Percentiles rank a stretch among this genome's conserved stretches.
Conservation (phyloP, 2,329 filamentous ascomycete species). For the Clonostachys rhizophaga region DNA sequence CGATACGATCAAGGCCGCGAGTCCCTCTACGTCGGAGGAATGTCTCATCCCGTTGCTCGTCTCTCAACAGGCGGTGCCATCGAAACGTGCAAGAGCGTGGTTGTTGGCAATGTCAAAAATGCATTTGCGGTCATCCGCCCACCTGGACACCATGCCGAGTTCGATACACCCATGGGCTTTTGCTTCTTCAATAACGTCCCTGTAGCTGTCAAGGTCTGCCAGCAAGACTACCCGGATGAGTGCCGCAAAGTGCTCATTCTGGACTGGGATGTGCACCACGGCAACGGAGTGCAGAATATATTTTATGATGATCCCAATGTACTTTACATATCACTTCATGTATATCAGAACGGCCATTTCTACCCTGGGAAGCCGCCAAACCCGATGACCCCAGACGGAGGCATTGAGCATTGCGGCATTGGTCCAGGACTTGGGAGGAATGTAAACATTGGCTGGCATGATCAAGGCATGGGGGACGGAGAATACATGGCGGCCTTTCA, state of each 20-base stretch:
- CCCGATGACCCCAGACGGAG: slow-evolving; percentile 53
- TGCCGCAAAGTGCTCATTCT: slow-evolving; percentile 90
- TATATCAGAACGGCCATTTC: slow-evolving; percentile 78
- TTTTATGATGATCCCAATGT: slow-evolving; percentile 95
- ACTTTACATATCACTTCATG: slow-evolving; percentile 91
- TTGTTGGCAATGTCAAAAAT: slow-evolving; percentile 80
- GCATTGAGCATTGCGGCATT: slow-evolving; percentile 53
- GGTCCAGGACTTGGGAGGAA: slow-evolving; percentile 55
- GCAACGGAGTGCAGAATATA: slow-evolving; percentile 93
- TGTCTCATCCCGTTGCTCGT: slow-evolving; percentile 76
- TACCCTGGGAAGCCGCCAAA: slow-evolving; percentile 70
- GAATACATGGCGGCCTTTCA: slow-evolving; percentile 98
- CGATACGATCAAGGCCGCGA: slow-evolving; percentile 60
- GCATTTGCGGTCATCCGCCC: slow-evolving; percentile 93
- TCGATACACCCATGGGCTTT: slow-evolving; percentile 82
- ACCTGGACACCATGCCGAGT: slow-evolving; percentile 92
- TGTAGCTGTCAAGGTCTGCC: slow-evolving; percentile 84
- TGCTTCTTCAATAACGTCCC: slow-evolving; percentile 98
- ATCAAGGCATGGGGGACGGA: slow-evolving; percentile 84
- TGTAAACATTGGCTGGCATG: slow-evolving; percentile 63
- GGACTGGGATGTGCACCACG: slow-evolving; percentile 81
- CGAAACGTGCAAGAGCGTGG: slow-evolving; percentile 90
- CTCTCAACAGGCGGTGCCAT: slow-evolving; percentile 91
- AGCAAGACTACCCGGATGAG: slow-evolving; percentile 69
- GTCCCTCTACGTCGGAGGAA: slow-evolving; percentile 77